Base-by-base conservation (phyloP, 208 protist genomes). In the Leishmania gerbilli region DNA sequence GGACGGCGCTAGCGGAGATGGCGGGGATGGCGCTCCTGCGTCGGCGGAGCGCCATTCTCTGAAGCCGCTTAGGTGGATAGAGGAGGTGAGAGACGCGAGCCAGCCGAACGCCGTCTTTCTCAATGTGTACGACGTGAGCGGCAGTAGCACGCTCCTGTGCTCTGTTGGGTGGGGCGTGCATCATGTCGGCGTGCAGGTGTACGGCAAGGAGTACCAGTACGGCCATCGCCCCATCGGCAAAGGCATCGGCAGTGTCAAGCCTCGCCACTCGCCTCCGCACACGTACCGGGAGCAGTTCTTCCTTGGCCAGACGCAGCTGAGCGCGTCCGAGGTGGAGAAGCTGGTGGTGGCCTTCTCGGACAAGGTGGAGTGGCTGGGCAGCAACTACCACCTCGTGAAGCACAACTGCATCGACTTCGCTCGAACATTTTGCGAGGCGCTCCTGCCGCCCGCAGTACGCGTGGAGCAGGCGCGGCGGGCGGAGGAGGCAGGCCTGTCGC, bases 401-500 rank as follows among this genome's bases (percentile, higher is more conserved):
- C 82, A 92, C 87, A 96, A 96, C 82, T 95, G 93, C 81, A 89
- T 92, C 37, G 78, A 92, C 81, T 96, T 95, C 51, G 84, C 90
- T 0, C 83, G 89, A 76, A 72, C 76, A 15, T 86, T 93, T 24
- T 79, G 84, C 17, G 45, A 40, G 51, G 77, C 71, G 13, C 85
- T 96, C 64, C 83, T 93, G 40, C 88, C 92, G 27, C 80, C 80
- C 0, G 81, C 84, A 3, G 79, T 84, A 49, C 85, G 85, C 4
- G 53, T 64, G 49, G 60, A 53, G 51, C 86, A 88, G 80, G n/a
- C 58, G 56, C 37, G 55, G 58, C 21, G 31, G 40, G 49, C 40
- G 37, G 53, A 53, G 31, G 21, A 75, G 13, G 64, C 74, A 21
- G 42, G 81, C 0, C 82, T 83, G 27, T 76, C 31, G 37, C 65